Evolutionary conservation across 352 stramenopile genomes (phyloP), one percentile per base, ranked within the genome.

Genomic region (Sclerospora graminicola): DNA sequence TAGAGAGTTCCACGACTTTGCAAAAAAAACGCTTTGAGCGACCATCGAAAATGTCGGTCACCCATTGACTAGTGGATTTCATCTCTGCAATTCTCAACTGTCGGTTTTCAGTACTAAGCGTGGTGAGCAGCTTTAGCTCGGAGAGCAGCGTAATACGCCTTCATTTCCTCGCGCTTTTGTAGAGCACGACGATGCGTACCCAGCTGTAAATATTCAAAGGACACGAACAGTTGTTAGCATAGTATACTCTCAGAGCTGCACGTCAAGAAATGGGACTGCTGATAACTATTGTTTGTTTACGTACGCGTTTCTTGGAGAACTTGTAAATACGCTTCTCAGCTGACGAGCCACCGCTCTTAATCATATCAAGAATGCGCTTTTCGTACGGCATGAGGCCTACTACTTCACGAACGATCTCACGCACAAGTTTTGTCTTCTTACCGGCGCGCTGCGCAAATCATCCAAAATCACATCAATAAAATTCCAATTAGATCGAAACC

Each of bases 331-430:
- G 89, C 89, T 99, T 99, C 59, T 99, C 95, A 35, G 92, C 91
- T 54, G 87, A 94, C 60, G 84, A 95, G 63, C 94, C 94, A 55
- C 92, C 91, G 51, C 89, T 97, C 90, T 99, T 99, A 87, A 99
- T 98, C 92, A 99, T 98, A 89, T 99, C 96, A 56, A 99, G 86
- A 62, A 99, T 97, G 61, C 96, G 84, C 69, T 98, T 98, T 77
- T 99, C 96, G 72, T 99, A 99, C 33, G 96, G 96, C 73, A 97
- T 95, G 32, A 99, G 70, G 52, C 96, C 96, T 27, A 95, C 93
- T 51, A 99, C 96, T 69, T 99, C 96, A 62, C 93, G 89, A 43
- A 98, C 84, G 63, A 99, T 93, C 63, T 95, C 75, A 60, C 94
- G 82, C 46, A 97, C 91, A 45, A 98, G 66, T 51, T 82, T 83